Conservation (phyloP, 2,329 filamentous ascomycete species). For the Sporothrix brunneoviolacea region DNA sequence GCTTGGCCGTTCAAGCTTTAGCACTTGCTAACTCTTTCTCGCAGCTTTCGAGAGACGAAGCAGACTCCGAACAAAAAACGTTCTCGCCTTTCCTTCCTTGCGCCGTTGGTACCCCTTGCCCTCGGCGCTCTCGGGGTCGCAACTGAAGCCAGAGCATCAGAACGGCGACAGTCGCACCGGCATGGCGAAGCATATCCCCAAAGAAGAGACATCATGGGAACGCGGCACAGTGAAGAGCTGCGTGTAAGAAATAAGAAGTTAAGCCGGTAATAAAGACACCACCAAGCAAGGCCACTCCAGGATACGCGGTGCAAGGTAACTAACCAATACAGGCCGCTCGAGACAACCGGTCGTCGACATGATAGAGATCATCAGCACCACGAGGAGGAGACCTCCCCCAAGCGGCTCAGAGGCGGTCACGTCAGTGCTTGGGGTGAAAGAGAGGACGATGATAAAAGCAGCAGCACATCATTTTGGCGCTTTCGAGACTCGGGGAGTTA, state of each 20-base stretch:
- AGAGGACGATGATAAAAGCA: not conserved
- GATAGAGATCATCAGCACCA: not conserved
- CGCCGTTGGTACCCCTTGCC: conserved; percentile 7
- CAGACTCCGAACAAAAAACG: not conserved
- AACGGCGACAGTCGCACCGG: not conserved
- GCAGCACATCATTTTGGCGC: conserved; percentile 13
- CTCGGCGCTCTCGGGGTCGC: conserved; percentile 7
- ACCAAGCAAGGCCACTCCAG: no score
- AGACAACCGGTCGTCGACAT: not conserved
- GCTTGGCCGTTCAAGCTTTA: no score
- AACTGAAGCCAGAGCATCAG: not conserved
- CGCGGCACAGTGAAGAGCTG: no score
- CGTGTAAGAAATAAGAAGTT: no score
- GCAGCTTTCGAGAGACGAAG: not conserved
- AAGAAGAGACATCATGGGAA: no score
- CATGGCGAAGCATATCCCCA: not conserved
- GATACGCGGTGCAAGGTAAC: no score
- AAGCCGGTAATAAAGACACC: no score
- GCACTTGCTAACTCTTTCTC: not conserved
- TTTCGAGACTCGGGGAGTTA: conserved; percentile 14
- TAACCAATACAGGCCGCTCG: no score
- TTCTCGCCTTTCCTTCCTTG: conserved; percentile 6
- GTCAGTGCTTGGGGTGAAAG: not conserved
- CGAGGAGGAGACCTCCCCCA: not conserved
- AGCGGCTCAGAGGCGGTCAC: not conserved